Evolutionary conservation across 1,284 basidiomycete genomes (phyloP).

Genomic region (Puccinia hordei): DNA sequence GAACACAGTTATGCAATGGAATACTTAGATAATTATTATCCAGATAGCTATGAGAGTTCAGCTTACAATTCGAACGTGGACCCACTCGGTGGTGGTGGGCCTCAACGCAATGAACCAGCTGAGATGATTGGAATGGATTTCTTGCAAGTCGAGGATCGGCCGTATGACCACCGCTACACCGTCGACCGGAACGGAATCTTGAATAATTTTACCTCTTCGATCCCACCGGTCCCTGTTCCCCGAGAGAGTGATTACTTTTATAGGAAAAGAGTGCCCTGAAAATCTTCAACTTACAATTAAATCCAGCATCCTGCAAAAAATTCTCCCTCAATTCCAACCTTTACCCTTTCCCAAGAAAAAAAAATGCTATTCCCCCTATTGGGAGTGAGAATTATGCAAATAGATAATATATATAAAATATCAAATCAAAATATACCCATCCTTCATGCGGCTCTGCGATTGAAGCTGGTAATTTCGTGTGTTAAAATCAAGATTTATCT

Average conservation of each 20-base stretch:
- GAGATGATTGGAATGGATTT: slow-evolving; percentile 19
- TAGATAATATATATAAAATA: too few species aligned
- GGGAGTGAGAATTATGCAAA: too few species aligned
- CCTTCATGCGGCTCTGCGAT: too few species aligned
- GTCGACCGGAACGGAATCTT: slow-evolving; percentile 23
- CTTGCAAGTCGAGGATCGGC: slow-evolving; percentile 29
- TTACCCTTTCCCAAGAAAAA: too few species aligned
- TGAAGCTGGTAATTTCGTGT: too few species aligned
- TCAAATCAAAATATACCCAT: too few species aligned
- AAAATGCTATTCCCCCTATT: too few species aligned
- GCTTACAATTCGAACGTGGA: neutral
- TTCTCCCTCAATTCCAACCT: too few species aligned
- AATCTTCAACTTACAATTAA: neutral
- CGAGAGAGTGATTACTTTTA: slow-evolving; percentile 24
- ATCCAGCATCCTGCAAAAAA: neutral
- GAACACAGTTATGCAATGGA: slow-evolving; percentile 24
- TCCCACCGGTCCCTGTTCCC: neutral
- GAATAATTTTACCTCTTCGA: slow-evolving; percentile 9
- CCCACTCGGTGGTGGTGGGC: neutral
- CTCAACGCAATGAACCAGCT: neutral
- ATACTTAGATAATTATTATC: slow-evolving; percentile 21
- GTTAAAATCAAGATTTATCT: too few species aligned
- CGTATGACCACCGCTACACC: slow-evolving; percentile 26
- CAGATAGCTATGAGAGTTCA: neutral
- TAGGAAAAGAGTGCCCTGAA: slow-evolving; percentile 15